Base-by-base conservation (phyloP, 23 red algal species). In the Chondrus crispus region DNA sequence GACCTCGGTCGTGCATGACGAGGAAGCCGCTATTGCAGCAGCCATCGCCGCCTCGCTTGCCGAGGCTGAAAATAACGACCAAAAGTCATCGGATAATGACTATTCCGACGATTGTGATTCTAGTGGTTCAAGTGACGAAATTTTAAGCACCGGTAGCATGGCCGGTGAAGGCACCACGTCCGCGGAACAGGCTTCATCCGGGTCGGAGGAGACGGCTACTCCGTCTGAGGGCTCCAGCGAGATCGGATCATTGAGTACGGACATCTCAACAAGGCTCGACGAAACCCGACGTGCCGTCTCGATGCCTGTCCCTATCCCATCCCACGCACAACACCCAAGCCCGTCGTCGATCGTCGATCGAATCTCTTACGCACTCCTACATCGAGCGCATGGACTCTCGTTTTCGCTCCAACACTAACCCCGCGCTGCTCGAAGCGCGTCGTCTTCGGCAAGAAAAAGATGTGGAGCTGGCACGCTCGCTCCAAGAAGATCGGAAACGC, bases 11-110 rank as follows among this genome's bases (percentile, higher is more conserved):
- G 62, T 89, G 69, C 68, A 80, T 42, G 87, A 90, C 47, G 87
- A 90, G 44, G 72, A 90, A 19, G 87, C 87, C 3, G 87, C 87
- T 39, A 63, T 90, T 9, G 87, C 87, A 3, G 87, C 87, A 26
- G 87, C 87, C 20, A 90, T 90, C 20, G 53, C 68, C 1, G 87
- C 87, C 10, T 90, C 87, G 30, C 35, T 90, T 69, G 58, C 50
- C 12, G 72, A 90, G 2, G 73, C 41, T 14, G n/a, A n/a, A n/a
- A n/a, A n/a, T n/a, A n/a, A n/a, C n/a, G n/a, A n/a, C n/a, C 47
- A 76, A 28, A 32, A 38, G 24, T 36, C 16, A 2, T 26, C 11
- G 5, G 71, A 77, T 9, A 28, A 18, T 20, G 50, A 37, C 44
- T 48, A 41, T 4, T 64, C 57, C 58, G 84, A 73, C 36, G 84